Evolutionary conservation across 2,329 filamentous ascomycete genomes (phyloP).

Genomic region (Xylariaceae sp.): DNA sequence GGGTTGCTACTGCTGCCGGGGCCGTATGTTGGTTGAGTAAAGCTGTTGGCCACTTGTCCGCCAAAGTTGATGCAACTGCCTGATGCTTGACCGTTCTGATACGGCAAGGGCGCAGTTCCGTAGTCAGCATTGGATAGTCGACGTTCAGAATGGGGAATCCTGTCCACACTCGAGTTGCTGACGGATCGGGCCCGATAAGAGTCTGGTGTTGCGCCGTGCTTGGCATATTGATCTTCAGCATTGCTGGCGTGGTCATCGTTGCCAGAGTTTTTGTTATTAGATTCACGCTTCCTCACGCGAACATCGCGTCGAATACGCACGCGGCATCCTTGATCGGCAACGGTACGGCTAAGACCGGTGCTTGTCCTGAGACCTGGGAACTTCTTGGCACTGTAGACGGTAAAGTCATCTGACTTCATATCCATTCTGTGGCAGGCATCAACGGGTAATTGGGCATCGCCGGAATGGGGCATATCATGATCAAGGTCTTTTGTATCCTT

Average conservation of each 20-base stretch:
- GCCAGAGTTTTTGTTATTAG: conserved; percentile 58
- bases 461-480: conserved; percentile 40
- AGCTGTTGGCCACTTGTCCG: conserved; percentile 18
- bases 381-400: conserved; percentile 95
- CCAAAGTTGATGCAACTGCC: conserved; percentile 26
- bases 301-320: conserved; percentile 94
- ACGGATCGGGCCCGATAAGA: conserved; percentile 28
- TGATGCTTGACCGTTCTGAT: conserved; percentile 22
- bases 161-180: conserved; percentile 32
- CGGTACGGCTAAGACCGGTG: conserved; percentile 80
- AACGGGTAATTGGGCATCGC: conserved; percentile 18
- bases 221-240: conserved; percentile 55
- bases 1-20: conserved; percentile 20
- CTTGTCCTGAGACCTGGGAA: conserved; percentile 92
- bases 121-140: conserved; percentile 30
- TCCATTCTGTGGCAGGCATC: conserved; percentile 83
- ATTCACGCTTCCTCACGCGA: conserved; percentile 80
- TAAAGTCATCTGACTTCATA: conserved; percentile 82
- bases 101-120: conserved; percentile 24
- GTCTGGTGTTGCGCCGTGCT: conserved; percentile 30
- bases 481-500: conserved; percentile 81
- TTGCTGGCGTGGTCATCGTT: conserved; percentile 45
- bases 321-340: conserved; percentile 94
- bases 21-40: conserved; percentile 28
- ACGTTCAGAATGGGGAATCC: conserved; percentile 23